Evolutionary conservation across 177 flowering plant genomes (phyloP), one percentile per base, ranked within the genome.

Genomic region (Viscum album): DNA sequence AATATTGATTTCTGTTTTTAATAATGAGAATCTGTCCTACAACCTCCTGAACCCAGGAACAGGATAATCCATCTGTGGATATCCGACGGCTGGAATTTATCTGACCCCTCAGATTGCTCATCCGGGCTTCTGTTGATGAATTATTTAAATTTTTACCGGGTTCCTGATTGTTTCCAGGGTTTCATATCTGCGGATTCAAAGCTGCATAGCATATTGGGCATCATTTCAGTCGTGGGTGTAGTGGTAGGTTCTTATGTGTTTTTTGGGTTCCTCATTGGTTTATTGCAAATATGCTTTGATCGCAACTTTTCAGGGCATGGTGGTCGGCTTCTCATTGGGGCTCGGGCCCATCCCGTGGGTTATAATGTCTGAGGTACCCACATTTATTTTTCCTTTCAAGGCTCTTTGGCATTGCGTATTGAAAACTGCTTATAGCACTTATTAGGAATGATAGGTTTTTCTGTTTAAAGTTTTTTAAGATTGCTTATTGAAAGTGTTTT

Each of bases 301-400:
- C 32, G 41, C 66, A 34, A 31, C 72, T 58, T 71, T 78, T 64
- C 81, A 89, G 95, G 80, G 73, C 17, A 77, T 83, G 79, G 87
- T 87, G 32, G 39, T 88, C 73, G 5, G 83, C 17, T 89, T 92
- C 83, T 94, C 97, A 34, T 79, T 94, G 66, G 99, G 99, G 60
- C 66, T 94, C 62, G 97, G 97, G 68, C 85, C 96, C 61, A 87
- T 94, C 73, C 99, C 99, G 36, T 94, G 99, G 99, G 24, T 94
- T 72, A 92, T 94, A 77, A 92, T 94, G 99, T 94, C 99, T 52
- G 98, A 93, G 97, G 96, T 94, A 88, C 58, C 31, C 60, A 5
- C 11, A 54, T 54, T 54, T n/a, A n/a, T 2, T 47, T 54, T 54
- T n/a, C 60, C 31, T 1, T 54, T 24, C n/a, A n/a, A n/a, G n/a